A percentile compares a stretch with the other conserved stretches of the same genome.
Evolutionary conservation across 2,329 filamentous ascomycete species (phyloP).

Genomic region (Pseudogymnoascus verrucosus): DNA sequence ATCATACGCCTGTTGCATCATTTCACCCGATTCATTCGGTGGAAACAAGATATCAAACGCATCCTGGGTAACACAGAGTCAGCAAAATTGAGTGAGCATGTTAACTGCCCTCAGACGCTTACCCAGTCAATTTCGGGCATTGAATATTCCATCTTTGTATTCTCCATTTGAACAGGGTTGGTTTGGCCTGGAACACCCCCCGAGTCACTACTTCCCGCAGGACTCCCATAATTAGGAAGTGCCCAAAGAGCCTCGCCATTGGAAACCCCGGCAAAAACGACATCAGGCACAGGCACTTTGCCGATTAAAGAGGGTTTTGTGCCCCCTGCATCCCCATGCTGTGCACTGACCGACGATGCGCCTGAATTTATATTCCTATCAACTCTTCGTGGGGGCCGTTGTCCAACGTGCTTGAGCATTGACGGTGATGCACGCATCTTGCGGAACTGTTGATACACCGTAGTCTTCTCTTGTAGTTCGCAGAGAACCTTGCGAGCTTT

Average conservation of each 20-base stretch:
- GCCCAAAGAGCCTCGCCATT: slow-evolving; percentile 42
- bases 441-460: slow-evolving; percentile 50
- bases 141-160: slow-evolving; percentile 23
- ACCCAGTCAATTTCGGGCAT: slow-evolving; percentile 60
- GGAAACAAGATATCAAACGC: slow-evolving; percentile 27
- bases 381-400: slow-evolving; percentile 15
- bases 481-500: slow-evolving; percentile 55
- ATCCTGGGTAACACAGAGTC: slow-evolving; percentile 15
- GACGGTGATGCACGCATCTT: slow-evolving; percentile 43
- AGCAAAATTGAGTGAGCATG: neutral
- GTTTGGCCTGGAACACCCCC: slow-evolving; percentile 26
- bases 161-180: neutral
- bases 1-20: neutral
- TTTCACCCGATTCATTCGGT: slow-evolving; percentile 16
- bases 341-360: neutral
- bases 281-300: slow-evolving; percentile 13
- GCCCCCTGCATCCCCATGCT: neutral
- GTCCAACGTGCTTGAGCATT: slow-evolving; percentile 26
- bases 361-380: slow-evolving; percentile 10
- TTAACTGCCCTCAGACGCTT: slow-evolving; percentile 26
- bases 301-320: neutral
- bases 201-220: slow-evolving; percentile 36
- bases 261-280: slow-evolving; percentile 39
- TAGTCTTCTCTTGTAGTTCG: slow-evolving; percentile 54
- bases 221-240: slow-evolving; percentile 33